These are phyloP conservation scores for Plasmodium vivax DNA, from an alignment of 169 alveolate species.

Conservation along the genomic window DNA sequence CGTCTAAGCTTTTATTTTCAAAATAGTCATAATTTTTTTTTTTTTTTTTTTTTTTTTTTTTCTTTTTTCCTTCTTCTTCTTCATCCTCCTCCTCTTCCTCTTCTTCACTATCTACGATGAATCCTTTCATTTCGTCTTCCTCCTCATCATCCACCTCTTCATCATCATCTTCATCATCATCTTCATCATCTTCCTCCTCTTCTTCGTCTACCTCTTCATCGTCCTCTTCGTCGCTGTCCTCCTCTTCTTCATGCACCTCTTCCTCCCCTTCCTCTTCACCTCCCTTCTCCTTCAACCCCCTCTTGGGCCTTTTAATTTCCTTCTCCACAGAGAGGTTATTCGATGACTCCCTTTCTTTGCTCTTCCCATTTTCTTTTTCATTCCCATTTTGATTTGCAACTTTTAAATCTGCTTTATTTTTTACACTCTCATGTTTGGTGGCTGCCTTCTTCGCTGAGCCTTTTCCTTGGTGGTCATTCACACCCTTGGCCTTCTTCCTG, in stretches of 20 bases:
- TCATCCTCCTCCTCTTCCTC: constrained; percentile 78
- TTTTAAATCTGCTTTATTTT: constrained; percentile 13
- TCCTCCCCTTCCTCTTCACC: constrained; percentile 42
- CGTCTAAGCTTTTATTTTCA: constrained; percentile 81
- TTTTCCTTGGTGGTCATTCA: not conserved
- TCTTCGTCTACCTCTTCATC: constrained; percentile 66
- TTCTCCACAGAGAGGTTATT: not conserved
- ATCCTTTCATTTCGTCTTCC: constrained; percentile 82
- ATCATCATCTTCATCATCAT: constrained; percentile 74
- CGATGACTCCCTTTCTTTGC: not conserved
- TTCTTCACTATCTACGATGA: constrained; percentile 81
- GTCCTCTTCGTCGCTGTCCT: constrained; percentile 73
- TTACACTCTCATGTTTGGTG: not conserved
- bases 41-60: constrained; percentile 73
- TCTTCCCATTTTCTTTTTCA: not conserved
- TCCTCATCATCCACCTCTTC: constrained; percentile 73
- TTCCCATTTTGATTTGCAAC: not conserved
- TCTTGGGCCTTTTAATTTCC: not conserved
- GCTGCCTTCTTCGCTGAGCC: not conserved
- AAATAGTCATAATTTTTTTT: constrained; percentile 80
- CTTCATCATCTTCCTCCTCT: constrained; percentile 25
- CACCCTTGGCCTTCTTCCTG: not conserved
- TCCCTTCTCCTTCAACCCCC: not conserved
- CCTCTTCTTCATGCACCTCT: constrained; percentile 37
- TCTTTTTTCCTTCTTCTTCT: constrained; percentile 57